Evolutionary conservation across 768 basidiomycete species (phyloP), one percentile per base, ranked within the genome.

Genomic region (Holtermanniella nyarrowii): DNA sequence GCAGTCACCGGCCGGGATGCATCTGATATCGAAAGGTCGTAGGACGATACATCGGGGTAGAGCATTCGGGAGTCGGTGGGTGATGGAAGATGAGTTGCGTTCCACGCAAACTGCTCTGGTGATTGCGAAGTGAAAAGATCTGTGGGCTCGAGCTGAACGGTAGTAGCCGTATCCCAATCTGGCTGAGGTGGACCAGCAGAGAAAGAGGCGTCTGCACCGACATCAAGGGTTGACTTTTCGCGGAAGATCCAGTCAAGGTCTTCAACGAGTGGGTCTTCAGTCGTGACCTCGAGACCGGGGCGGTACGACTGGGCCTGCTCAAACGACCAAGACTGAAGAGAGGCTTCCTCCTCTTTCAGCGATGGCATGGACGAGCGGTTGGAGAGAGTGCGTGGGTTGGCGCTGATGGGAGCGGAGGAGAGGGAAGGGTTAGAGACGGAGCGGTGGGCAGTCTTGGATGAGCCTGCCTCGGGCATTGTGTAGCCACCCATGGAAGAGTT

Each of bases 231-330:
- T 4, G 54, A 52, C 21, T 54, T 48, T 46, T 58, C 58, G 13
- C 59, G 49, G 44, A 62, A 60, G 10, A 57, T 58, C 59, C 61
- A 64, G 31, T 64, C 61, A 43, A 61, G 56, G 42, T 63, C 55
- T 24, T 57, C 57, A 21, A 53, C 52, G 4, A 64, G 41, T 5
- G 45, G 25, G 23, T 67, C 65, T 3, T 60, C 65, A 12, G 45
- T 16, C 16, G 31, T 41, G 12, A 26, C 10, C 21, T 54, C 52
- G 23, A 22, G 26, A 26, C 4, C 18, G 10, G 3, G 16, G 4
- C 4, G 20, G 21, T 43, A 50, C 22, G 37, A 51, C 47, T 10
- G 43, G 7, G 18, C 52, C 60, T 43, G 31, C 10, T 63, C 60
- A 44, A 61, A 60, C 59, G 60, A 59, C 31, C 49, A 52, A 41